phyloP scores from a whole-genome alignment of 305 asterid species.

The Stenogyne calaminthoides region DNA sequence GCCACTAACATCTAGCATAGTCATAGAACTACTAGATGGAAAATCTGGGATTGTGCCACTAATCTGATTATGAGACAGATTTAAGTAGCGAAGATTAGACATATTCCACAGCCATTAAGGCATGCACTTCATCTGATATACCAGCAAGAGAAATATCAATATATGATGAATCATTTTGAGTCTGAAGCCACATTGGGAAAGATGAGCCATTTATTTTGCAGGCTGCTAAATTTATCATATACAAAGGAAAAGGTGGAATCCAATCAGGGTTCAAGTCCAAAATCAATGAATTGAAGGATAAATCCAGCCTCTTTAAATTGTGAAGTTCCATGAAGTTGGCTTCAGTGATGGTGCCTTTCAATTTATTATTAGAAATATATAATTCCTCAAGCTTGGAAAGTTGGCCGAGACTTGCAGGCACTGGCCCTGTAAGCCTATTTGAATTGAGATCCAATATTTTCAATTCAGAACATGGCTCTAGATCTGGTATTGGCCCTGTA shows the following conservation, averaged over 20 bases:
- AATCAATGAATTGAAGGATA: no score
- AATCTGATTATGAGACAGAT: slow-evolving; percentile 39
- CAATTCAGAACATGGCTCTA: slow-evolving; percentile 1
- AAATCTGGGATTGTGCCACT: slow-evolving; percentile 22
- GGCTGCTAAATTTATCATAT: no score
- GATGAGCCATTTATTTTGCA: no score
- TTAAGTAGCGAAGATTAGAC: slow-evolving; percentile 2
- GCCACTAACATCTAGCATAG: slow-evolving; percentile 32
- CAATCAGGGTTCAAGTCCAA: no score
- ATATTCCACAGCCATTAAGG: slow-evolving; percentile 41
- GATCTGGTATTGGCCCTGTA: background rate
- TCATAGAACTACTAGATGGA: background rate
- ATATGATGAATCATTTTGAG: slow-evolving; percentile 16
- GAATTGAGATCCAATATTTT: background rate
- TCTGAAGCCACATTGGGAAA: slow-evolving; percentile 37
- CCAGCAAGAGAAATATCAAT: slow-evolving; percentile 38
- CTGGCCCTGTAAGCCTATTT: background rate
- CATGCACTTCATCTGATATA: slow-evolving; percentile 29
- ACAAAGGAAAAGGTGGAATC: no score
- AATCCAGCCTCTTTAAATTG: no score
- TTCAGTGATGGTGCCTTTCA: no score
- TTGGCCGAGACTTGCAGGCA: background rate
- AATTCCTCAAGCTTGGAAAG: slow-evolving; percentile 19
- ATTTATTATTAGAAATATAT: no score
- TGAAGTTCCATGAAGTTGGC: no score